Percentiles rank a stretch among this genome's conserved stretches.
These are phyloP conservation scores for Stagonosporopsis cucurbitacearum DNA, from an alignment of 2,329 filamentous ascomycete species.

Conservation along the genomic window DNA sequence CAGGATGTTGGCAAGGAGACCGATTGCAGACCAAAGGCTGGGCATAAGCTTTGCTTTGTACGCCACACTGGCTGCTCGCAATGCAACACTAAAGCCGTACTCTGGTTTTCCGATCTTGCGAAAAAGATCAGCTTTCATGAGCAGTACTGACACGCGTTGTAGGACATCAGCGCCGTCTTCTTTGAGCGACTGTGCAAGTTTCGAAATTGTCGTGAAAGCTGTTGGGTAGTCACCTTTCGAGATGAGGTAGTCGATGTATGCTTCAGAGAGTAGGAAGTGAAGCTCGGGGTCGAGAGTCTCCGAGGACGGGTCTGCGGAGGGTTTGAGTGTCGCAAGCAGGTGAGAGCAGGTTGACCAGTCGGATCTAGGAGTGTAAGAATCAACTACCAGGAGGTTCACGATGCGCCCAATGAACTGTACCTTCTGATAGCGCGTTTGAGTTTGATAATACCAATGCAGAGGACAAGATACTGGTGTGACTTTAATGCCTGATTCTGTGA, in stretches of 20 bases:
- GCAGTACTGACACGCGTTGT: constrained; percentile 72
- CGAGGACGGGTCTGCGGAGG: constrained; percentile 48
- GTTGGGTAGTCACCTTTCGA: constrained; percentile 59
- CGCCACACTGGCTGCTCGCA: constrained; percentile 77
- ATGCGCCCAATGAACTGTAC: constrained; percentile 33
- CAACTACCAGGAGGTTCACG: constrained; percentile 1
- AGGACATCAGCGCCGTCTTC: constrained; percentile 67
- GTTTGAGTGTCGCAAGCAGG: constrained; percentile 64
- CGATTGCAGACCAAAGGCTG: constrained; percentile 75
- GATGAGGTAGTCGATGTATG: constrained; percentile 66
- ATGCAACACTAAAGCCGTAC: constrained; percentile 76
- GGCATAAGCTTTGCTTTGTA: constrained; percentile 72
- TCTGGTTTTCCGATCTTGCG: constrained; percentile 71
- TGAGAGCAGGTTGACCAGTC: constrained; percentile 64
- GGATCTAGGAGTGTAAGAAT: constrained; percentile 49
- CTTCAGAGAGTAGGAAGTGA: constrained; percentile 63
- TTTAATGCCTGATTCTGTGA: constrained; percentile 76
- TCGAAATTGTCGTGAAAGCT: constrained; percentile 63
- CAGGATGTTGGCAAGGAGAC: constrained; percentile 71
- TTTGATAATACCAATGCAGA: constrained; percentile 70
- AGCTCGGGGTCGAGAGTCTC: constrained; percentile 63
- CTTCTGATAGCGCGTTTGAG: constrained; percentile 67
- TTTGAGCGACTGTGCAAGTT: constrained; percentile 58
- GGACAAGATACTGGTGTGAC: constrained; percentile 74
- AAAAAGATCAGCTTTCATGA: constrained; percentile 75